Evolutionary conservation across 371 early-diverging fungal species (phyloP), one percentile per base, ranked within the genome.

Genomic region (Sporodiniella umbellata): DNA sequence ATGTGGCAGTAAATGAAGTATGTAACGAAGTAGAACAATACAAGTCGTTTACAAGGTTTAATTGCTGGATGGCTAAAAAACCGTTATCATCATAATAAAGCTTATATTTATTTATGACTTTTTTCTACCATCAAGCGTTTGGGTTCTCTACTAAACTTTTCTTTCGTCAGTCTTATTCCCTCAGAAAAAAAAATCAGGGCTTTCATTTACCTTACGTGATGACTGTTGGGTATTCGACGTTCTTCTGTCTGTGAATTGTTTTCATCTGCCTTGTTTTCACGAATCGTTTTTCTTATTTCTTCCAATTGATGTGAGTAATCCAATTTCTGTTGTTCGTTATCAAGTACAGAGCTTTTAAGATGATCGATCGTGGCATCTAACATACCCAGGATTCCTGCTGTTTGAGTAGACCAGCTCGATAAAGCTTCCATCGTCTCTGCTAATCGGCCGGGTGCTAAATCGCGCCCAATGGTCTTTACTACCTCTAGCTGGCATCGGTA

Each of bases 381-480:
- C 7, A 82, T 84, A n/a, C 62, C 64, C 50, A 87, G 58, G 38
- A 89, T 70, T 25, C 73, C 75, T 42, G 67, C 59, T 3, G 83
- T 80, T 6, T 67, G 76, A 14, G 51, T 49, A 19, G 76, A 86
- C 90, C 91, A 93, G 3, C 60, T 58, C 6, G 56, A 62, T 8
- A 92, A 68, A 8, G 72, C 64, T 0, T 59, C 51, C 53, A 89
- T 66, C 44, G 88, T 78, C 26, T 70, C 64, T 33, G 71, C 73
- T 15, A 81, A 48, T 49, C 88, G 80, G 3, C 81, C 84, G 8
- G 87, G 86, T 26, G 76, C 64, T 30, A 92, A 62, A 68, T 93
- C 93, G 28, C 93, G 70, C 3, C 93, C 91, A 82, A 93, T 88
- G 22, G 91, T 80, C 25, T 75, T 82, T 57, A 89, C 87, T 3